phyloP scores from a whole-genome alignment of 2,329 filamentous ascomycete genomes.

The Penicillium nordicum region DNA sequence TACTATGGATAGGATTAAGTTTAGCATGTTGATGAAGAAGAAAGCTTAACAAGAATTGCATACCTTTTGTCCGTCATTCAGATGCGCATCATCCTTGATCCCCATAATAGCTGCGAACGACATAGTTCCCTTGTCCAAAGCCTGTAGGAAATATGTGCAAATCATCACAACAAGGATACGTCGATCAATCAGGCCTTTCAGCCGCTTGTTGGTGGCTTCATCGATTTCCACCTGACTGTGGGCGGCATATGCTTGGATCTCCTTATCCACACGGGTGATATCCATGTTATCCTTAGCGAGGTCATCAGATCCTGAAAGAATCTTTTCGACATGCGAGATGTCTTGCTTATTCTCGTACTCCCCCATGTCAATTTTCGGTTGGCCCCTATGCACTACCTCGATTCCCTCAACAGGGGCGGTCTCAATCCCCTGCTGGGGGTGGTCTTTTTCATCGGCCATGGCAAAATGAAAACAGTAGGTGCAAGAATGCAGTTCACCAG shows the following conservation, averaged over 20 bases:
- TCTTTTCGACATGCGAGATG: constrained; percentile 49
- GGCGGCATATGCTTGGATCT: constrained; percentile 67
- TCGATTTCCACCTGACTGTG: constrained; percentile 56
- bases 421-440: constrained; percentile 15
- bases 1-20: constrained; percentile 46
- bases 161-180: constrained; percentile 70
- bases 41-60: not conserved
- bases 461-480: too few species aligned
- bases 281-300: constrained; percentile 54
- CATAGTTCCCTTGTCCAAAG: constrained; percentile 42
- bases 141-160: constrained; percentile 67
- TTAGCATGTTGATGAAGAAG: not conserved
- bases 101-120: constrained; percentile 45
- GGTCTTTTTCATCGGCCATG: constrained; percentile 9
- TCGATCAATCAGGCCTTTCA: constrained; percentile 64
- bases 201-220: constrained; percentile 56
- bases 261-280: constrained; percentile 62
- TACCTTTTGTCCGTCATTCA: constrained; percentile 38
- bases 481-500: not conserved
- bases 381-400: not conserved
- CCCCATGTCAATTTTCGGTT: constrained; percentile 10
- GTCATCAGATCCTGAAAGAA: constrained; percentile 45
- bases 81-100: constrained; percentile 46
- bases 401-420: not conserved
- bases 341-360: constrained; percentile 26